phyloP scores from a whole-genome alignment of 768 basidiomycete species.

The Auriscalpium orientale region DNA sequence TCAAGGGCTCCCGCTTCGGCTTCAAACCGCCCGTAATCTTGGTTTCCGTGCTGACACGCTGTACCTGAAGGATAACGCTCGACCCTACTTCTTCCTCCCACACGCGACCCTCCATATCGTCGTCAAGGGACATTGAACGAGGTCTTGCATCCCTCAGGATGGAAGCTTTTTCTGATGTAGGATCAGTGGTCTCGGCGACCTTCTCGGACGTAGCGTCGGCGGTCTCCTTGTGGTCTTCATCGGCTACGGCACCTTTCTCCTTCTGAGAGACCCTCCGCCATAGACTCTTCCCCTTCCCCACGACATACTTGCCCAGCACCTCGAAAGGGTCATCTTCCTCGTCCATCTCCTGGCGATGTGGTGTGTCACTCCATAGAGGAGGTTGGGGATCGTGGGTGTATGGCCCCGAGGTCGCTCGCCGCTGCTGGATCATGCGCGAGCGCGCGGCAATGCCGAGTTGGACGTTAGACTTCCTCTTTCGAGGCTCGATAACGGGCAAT shows the following conservation, averaged over 20 bases:
- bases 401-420: slow-evolving; percentile 5
- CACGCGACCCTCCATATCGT: not conserved
- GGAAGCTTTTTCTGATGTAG: not conserved
- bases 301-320: slow-evolving; percentile 6
- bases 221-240: not conserved
- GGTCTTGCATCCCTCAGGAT: not conserved
- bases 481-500: slow-evolving; percentile 24
- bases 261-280: slow-evolving; percentile 10
- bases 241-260: not conserved
- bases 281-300: slow-evolving; percentile 10
- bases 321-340: slow-evolving; percentile 12
- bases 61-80: not conserved
- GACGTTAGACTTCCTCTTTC: slow-evolving; percentile 22
- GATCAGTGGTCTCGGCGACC: not conserved
- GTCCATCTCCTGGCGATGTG: slow-evolving; percentile 1
- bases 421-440: slow-evolving; percentile 25
- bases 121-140: not conserved
- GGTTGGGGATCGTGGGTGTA: not conserved
- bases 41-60: not conserved
- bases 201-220: not conserved
- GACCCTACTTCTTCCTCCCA: slow-evolving; percentile 1
- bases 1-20: too few relatives aligned
- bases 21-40: not conserved
- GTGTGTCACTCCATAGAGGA: slow-evolving; percentile 1
- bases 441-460: slow-evolving; percentile 31